Base-by-base conservation (phyloP, 73 alveolate species). In the Paramecium biaurelia region DNA sequence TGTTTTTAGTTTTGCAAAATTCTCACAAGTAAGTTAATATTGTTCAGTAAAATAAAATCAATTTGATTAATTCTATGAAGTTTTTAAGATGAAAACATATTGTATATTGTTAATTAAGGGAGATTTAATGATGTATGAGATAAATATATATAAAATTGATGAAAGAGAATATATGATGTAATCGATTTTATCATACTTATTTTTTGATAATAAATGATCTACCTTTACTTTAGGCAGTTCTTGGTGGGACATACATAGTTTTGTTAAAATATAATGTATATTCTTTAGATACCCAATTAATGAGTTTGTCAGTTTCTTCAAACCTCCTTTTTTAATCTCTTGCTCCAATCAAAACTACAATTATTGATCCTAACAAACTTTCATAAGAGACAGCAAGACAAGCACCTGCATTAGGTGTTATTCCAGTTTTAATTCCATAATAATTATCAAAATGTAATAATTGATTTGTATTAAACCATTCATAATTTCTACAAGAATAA, bases 381-480 rank as follows among this genome's bases (percentile, higher is more conserved):
- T 89, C 57, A 28, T 89, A 89, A 20, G 70, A 38, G 28, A 89
- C 94, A 12, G 92, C 53, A 42, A 96, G 76, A 86, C 99, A 96
- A 23, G 99, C 98, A 14, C 99, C 99, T 14, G 99, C 99, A 45
- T 96, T 89, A 28, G 95, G 96, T 20, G 99, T 96, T 45, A 93
- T 92, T 28, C 99, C 99, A 0, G 99, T 96, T 74, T 96, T 96
- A 18, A 96, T 85, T 18, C 99, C 99, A 1, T 59, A 49, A 74
- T 84, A 94, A 18, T 92, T 95, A 86, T 84, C 94, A 67, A 57
- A 68, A 70, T 85, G 38, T 18, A 96, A 93, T 12, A 96, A 92
- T 47, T 95, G 74, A 92, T 96, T 95, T 11, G 99, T 96, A 84
- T 96, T 96, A 58, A 70, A 53, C 99, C 99, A 96, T 20, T 63